phyloP scores from a whole-genome alignment of 176 grass and related monocot genomes.

The Neostapfia colusana region DNA sequence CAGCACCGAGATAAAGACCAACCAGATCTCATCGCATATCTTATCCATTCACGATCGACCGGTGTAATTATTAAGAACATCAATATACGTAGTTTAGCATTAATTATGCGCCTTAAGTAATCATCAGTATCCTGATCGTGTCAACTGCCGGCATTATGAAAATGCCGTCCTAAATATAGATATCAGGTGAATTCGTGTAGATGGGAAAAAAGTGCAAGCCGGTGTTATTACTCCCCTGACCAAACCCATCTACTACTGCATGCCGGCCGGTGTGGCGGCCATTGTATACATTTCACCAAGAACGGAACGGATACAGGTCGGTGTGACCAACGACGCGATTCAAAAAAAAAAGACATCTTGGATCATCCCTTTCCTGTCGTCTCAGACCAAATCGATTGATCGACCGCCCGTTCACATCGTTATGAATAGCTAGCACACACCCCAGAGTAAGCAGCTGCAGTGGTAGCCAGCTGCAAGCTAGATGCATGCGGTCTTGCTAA shows the following conservation, averaged over 20 bases:
- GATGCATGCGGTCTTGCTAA: neutral
- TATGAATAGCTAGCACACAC: neutral
- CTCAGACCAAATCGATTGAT: neutral
- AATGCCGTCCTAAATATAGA: conserved; percentile 2
- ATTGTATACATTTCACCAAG: conserved; percentile 12
- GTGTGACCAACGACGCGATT: neutral
- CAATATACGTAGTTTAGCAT: neutral
- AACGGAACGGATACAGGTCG: conserved; percentile 16
- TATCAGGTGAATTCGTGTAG: neutral
- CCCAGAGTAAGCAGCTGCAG: too few species aligned
- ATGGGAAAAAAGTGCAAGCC: too few species aligned
- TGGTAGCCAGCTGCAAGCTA: neutral
- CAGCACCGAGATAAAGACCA: neutral
- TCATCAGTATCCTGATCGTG: conserved; percentile 12
- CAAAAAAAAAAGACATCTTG: neutral
- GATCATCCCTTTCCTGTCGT: neutral
- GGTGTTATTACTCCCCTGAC: neutral
- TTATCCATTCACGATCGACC: neutral
- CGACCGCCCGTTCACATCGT: neutral
- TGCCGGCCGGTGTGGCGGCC: neutral
- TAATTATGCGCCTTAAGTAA: conserved; percentile 6
- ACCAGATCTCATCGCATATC: neutral
- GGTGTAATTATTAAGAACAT: too few species aligned
- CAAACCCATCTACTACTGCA: neutral
- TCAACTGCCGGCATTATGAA: conserved; percentile 25